Percentiles rank a stretch among this genome's conserved stretches.
phyloP scores from a whole-genome alignment of 2,329 filamentous ascomycete genomes.

The Cadophora luteo-olivacea region DNA sequence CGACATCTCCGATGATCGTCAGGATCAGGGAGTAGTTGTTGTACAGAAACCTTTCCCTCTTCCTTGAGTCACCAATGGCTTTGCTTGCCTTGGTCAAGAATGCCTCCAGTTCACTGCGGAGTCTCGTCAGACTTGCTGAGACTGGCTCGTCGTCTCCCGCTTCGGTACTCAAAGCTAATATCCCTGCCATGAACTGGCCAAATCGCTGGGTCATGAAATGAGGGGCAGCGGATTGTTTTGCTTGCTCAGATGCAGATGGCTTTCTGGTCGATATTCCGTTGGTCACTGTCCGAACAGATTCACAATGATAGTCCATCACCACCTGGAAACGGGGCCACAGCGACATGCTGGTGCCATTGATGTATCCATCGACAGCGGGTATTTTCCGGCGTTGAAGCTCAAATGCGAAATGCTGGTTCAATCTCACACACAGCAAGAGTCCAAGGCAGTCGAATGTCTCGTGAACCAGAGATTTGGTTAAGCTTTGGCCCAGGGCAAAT shows the following conservation, averaged over 20 bases:
- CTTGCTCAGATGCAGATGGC: conserved; percentile 56
- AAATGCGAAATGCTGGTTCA: conserved; percentile 95
- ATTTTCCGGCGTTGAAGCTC: conserved; percentile 91
- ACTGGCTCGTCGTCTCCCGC: conserved; percentile 95
- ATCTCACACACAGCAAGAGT: conserved; percentile 84
- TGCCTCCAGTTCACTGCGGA: conserved; percentile 82
- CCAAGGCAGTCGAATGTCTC: conserved; percentile 85
- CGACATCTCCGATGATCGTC: conserved; percentile 84
- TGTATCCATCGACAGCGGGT: conserved; percentile 86
- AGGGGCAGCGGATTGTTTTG: conserved; percentile 77
- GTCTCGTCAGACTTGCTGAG: conserved; percentile 75
- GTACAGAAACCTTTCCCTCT: conserved; percentile 85
- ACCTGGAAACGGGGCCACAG: conserved; percentile 96
- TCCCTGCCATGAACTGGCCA: conserved; percentile 86
- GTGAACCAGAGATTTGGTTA: conserved; percentile 79
- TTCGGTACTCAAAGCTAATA: conserved; percentile 83
- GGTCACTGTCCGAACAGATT: conserved; percentile 74
- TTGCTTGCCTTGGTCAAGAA: conserved; percentile 82
- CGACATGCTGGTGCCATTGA: conserved; percentile 94
- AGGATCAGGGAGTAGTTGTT: conserved; percentile 97
- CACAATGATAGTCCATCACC: conserved; percentile 91
- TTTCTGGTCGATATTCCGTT: conserved; percentile 55
- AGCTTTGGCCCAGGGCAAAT: conserved; percentile 78
- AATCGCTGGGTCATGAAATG: conserved; percentile 96
- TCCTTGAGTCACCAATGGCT: conserved; percentile 77